A percentile compares a stretch with the other conserved stretches of the same genome.
Evolutionary conservation across 208 protist genomes (phyloP).

Genomic region (Acanthamoeba comandoni): DNA sequence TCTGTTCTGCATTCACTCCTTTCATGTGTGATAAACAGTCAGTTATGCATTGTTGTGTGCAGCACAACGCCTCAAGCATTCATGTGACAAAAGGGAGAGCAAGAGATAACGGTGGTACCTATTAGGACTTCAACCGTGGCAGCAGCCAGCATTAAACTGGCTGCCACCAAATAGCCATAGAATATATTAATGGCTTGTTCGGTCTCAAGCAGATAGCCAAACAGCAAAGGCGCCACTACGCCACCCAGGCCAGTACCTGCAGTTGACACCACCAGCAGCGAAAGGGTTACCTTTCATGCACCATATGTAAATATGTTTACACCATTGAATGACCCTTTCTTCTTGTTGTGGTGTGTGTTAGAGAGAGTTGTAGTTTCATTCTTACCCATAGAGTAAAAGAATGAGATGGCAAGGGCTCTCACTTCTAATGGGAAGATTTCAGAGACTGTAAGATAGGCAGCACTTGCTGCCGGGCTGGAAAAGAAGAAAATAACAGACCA

Average conservation of each 20-base stretch:
- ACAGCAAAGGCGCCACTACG: conserved; percentile 30
- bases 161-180: conserved; percentile 51
- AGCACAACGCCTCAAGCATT: no score
- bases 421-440: conserved; percentile 71
- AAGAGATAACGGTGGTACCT: not conserved
- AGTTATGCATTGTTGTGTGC: no score
- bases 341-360: not conserved
- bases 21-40: no score
- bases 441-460: conserved; percentile 69
- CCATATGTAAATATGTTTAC: not conserved
- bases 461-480: conserved; percentile 32
- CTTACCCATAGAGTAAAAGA: conserved; percentile 73
- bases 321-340: not conserved
- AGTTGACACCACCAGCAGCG: not conserved
- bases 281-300: not conserved
- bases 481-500: conserved; percentile 77
- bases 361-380: not conserved
- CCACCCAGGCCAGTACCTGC: not conserved
- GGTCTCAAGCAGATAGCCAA: conserved; percentile 38
- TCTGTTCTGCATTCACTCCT: no score
- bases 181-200: conserved; percentile 41
- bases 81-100: no score
- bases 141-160: conserved; percentile 50
- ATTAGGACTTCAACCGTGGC: conserved; percentile 53
- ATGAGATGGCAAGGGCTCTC: conserved; percentile 51